A percentile compares a stretch with the other conserved stretches of the same genome.
phyloP scores from a whole-genome alignment of 2,329 filamentous ascomycete genomes.

The Fusarium fujikuroi region DNA sequence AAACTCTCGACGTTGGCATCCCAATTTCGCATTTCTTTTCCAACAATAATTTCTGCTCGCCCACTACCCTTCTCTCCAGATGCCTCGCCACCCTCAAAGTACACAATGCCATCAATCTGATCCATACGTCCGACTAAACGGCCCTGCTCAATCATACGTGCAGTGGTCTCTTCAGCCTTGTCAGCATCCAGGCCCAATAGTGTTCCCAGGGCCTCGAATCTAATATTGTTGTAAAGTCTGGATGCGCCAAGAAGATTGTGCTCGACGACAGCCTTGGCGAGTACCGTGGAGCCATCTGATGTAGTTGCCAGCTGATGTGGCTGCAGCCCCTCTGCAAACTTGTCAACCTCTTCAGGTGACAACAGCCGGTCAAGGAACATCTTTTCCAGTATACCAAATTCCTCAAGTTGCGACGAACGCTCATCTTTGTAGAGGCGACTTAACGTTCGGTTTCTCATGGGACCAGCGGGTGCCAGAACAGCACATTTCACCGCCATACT shows the following conservation, averaged over 20 bases:
- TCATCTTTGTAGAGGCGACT: slow-evolving; percentile 95
- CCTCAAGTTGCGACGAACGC: slow-evolving; percentile 76
- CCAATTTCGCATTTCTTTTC: slow-evolving; percentile 83
- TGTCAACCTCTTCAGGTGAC: slow-evolving; percentile 81
- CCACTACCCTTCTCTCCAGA: slow-evolving; percentile 75
- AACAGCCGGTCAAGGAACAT: slow-evolving; percentile 94
- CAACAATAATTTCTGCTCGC: slow-evolving; percentile 70
- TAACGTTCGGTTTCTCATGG: slow-evolving; percentile 81
- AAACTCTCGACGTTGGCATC: slow-evolving; percentile 87
- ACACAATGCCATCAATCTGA: slow-evolving; percentile 89
- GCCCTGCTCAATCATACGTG: slow-evolving; percentile 95
- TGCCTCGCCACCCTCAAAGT: slow-evolving; percentile 81
- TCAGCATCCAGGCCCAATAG: slow-evolving; percentile 82
- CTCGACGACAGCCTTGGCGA: slow-evolving; percentile 93
- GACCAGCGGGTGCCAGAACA: slow-evolving; percentile 90
- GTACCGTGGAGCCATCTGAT: slow-evolving; percentile 89
- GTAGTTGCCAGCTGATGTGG: slow-evolving; percentile 93
- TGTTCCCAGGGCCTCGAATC: slow-evolving; percentile 77
- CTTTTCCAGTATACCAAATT: slow-evolving; percentile 93
- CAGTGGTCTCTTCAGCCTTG: slow-evolving; percentile 90
- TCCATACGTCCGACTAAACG: slow-evolving; percentile 90
- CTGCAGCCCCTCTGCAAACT: slow-evolving; percentile 82
- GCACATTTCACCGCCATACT: slow-evolving; percentile 91
- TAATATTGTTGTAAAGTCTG: slow-evolving; percentile 80
- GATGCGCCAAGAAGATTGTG: slow-evolving; percentile 93